Base-by-base conservation (phyloP, 768 basidiomycete genomes). In the Floccularia luteovirens region DNA sequence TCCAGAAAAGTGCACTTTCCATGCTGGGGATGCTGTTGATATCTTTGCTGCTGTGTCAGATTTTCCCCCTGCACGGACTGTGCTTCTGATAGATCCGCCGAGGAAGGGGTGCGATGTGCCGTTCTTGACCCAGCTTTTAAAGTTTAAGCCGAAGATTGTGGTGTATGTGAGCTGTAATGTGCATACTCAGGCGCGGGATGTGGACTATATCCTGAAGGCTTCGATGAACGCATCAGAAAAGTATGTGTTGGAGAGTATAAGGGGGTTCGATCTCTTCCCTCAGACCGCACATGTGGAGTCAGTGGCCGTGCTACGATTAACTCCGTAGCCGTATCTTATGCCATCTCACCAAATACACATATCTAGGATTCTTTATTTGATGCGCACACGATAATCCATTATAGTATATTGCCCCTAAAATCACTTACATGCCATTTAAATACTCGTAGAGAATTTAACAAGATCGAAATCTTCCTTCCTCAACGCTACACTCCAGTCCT, bases 121-220 rank as follows among this genome's bases (percentile, higher is more conserved):
- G 17, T 89, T 89, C 47, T 68, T 97, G 28, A 59, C 71, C 28
- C 94, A 97, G 62, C 60, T 96, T 24, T 53, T 93, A 37, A 57
- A 52, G 4, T 87, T 97, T 60, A 62, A 77, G 25, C 68, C 82
- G 10, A 61, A 64, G 41, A 75, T 74, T 21, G 70, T 93, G 46
- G 86, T 92, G 36, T 96, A 96, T 53, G 90, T 97, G 42, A 90
- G 87, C 54, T 96, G 92, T 52, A 96, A 94, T 54, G 92, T 96
- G 34, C 92, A 93, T 52, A 91, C 91, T 5, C 87, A 90, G 64
- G 88, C 87, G 23, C 64, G 92, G 51, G 93, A 96, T 59, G 69
- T 96, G 2, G 91, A 88, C 12, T 74, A 67, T 60, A 75, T 96
- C 24, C 60, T 74, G 54, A 72, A 70, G 45, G 60, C 61, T 49